phyloP scores from a whole-genome alignment of 176 grass and related monocot species.

The Carex myosuroides region DNA sequence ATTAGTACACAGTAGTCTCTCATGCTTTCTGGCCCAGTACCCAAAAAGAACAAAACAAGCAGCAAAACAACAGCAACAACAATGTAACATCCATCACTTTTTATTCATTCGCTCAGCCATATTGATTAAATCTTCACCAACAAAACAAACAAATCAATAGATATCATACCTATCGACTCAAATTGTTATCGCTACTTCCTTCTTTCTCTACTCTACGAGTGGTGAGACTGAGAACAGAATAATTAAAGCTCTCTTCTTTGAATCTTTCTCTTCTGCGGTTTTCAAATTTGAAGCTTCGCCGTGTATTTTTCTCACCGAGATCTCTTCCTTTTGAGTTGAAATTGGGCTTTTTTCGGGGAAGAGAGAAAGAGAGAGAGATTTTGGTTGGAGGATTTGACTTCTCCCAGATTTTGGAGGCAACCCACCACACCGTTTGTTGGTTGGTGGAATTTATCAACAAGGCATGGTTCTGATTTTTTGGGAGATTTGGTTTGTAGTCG shows the following conservation, averaged over 20 bases:
- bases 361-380: neutral
- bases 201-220: neutral
- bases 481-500: constrained; percentile 12
- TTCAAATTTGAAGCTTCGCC: neutral
- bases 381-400: neutral
- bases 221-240: neutral
- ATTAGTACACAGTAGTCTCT: neutral
- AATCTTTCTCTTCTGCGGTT: neutral
- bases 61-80: neutral
- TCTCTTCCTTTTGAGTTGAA: neutral
- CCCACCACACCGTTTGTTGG: neutral
- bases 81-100: neutral
- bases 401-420: neutral
- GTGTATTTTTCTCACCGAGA: neutral
- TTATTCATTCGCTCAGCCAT: neutral
- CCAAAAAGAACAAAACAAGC: constrained; percentile 13
- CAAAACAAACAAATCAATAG: neutral
- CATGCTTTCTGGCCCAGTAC: neutral
- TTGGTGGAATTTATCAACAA: constrained; percentile 9
- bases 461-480: constrained; percentile 12
- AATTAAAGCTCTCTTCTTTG: neutral
- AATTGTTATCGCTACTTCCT: neutral
- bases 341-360: neutral
- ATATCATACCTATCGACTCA: neutral
- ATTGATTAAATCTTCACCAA: neutral